These are phyloP conservation scores for Candida suzukii DNA, from an alignment of 805 yeast genomes.

Conservation along the genomic window DNA sequence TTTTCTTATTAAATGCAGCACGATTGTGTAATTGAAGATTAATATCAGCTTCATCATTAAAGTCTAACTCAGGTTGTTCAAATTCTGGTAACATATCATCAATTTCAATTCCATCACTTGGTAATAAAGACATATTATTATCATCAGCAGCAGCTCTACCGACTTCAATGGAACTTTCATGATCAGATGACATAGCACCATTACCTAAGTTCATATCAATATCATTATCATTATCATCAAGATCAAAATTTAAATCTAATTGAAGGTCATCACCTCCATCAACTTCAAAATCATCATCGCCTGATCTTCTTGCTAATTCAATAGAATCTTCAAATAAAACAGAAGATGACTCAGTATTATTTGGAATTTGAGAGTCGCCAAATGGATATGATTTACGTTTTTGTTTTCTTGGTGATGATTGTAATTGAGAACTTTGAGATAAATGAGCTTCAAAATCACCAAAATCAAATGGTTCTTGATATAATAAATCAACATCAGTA, in stretches of 20 bases:
- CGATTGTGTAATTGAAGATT: slow-evolving; percentile 2
- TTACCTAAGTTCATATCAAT: slow-evolving; percentile 4
- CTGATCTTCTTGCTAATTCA: slow-evolving; percentile 55
- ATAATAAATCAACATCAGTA: slow-evolving; percentile 67
- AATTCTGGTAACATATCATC: slow-evolving; percentile 32
- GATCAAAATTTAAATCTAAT: slow-evolving; percentile 26
- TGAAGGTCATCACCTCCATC: slow-evolving; percentile 25
- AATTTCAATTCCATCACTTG: slow-evolving; percentile 18
- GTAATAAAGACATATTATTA: slow-evolving; percentile 11
- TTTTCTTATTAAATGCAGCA: not conserved
- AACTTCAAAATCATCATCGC: slow-evolving; percentile 18
- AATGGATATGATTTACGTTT: not conserved
- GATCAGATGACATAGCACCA: slow-evolving; percentile 6
- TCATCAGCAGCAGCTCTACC: slow-evolving; percentile 36
- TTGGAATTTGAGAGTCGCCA: slow-evolving; percentile 1
- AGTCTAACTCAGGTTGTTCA: slow-evolving; percentile 17
- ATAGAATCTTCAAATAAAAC: slow-evolving; percentile 45
- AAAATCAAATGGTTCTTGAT: slow-evolving; percentile 50
- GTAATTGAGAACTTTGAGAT: slow-evolving; percentile 1
- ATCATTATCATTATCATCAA: slow-evolving; percentile 15
- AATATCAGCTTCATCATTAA: slow-evolving; percentile 4
- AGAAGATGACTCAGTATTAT: not conserved
- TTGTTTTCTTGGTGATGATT: not conserved
- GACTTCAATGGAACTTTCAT: slow-evolving; percentile 42
- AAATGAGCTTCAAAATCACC: slow-evolving; percentile 24